A percentile compares a stretch with the other conserved stretches of the same genome.
Conservation (phyloP, 306 rosid species). For the Sophora flavescens region DNA sequence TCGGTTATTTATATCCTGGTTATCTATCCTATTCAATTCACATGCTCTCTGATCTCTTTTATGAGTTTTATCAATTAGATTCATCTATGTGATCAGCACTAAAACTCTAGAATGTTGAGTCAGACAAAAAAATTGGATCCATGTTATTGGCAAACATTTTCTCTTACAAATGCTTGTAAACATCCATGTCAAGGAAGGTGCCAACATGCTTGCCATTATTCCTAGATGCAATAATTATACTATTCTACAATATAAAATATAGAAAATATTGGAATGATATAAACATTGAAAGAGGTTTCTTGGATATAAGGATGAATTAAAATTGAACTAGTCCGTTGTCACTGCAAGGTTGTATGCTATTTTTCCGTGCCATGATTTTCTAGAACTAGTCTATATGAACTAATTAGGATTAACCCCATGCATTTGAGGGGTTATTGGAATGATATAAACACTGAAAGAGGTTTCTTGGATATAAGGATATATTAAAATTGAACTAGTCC, state of each 20-base stretch:
- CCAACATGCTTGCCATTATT: slow-evolving; percentile 6
- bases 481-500: too few relatives aligned
- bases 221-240: background rate
- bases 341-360: background rate
- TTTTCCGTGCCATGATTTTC: background rate
- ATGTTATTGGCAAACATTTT: background rate
- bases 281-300: background rate
- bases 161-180: slow-evolving; percentile 13
- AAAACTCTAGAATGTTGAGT: slow-evolving; percentile 17
- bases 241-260: background rate
- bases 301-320: background rate
- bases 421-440: background rate
- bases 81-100: slow-evolving; percentile 16
- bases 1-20: slow-evolving; percentile 28
- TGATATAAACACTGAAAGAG: too few relatives aligned
- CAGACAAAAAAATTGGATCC: background rate
- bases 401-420: background rate
- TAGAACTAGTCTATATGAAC: background rate
- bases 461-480: too few relatives aligned
- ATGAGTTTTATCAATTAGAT: background rate
- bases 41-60: slow-evolving; percentile 12
- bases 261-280: background rate
- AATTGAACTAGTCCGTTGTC: background rate
- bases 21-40: slow-evolving; percentile 30
- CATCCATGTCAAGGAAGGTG: slow-evolving; percentile 13